Percentiles rank a stretch among this genome's conserved stretches.
These are phyloP conservation scores for Tolypocladium pustulatum DNA, from an alignment of 2,329 filamentous ascomycete genomes.

Conservation along the genomic window DNA sequence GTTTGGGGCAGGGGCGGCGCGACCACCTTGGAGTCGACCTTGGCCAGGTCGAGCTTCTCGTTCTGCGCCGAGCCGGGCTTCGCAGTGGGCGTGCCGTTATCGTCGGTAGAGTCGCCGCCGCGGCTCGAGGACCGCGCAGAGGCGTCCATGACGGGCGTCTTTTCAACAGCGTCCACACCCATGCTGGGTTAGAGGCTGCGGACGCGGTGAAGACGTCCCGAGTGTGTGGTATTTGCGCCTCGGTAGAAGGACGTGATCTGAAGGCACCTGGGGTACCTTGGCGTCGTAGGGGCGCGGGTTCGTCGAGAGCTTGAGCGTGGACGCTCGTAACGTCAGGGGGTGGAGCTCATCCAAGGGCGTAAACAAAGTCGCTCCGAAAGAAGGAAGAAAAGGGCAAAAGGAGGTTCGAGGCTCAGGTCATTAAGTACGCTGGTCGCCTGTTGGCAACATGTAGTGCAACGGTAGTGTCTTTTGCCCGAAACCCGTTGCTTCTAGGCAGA, in stretches of 20 bases:
- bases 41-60: slow-evolving; percentile 4
- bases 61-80: neutral
- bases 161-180: neutral
- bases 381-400: neutral
- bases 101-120: slow-evolving; percentile 2
- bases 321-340: neutral
- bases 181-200: neutral
- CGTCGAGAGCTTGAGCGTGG: neutral
- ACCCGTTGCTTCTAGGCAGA: neutral
- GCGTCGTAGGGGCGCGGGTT: neutral
- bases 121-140: neutral
- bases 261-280: no score
- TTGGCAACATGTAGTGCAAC: neutral
- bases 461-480: neutral
- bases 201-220: neutral
- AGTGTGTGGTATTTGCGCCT: neutral
- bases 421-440: neutral
- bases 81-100: slow-evolving; percentile 1
- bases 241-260: no score
- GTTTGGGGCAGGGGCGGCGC: slow-evolving; percentile 14
- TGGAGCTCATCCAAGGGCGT: neutral
- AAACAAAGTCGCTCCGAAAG: neutral
- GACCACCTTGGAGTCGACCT: slow-evolving; percentile 7
- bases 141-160: neutral
- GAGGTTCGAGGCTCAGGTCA: neutral